Percentiles rank a stretch among this genome's conserved stretches.
phyloP scores from a whole-genome alignment of 2,329 filamentous ascomycete genomes.

The Alternaria sp. region DNA sequence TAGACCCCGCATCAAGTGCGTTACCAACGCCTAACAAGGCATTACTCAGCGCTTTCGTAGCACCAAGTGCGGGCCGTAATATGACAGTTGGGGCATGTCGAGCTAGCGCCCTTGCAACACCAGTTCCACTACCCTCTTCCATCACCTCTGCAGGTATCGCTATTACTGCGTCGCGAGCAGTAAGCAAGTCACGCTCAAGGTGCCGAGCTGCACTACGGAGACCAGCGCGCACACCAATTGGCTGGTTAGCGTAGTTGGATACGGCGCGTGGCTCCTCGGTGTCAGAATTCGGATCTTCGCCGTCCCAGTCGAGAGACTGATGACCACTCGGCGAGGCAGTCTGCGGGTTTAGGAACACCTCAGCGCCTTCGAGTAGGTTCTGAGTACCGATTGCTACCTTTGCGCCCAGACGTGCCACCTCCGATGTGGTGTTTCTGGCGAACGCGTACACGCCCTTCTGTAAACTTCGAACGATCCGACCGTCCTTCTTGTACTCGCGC shows the following conservation, averaged over 20 bases:
- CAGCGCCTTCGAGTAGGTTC: slow-evolving; percentile 87
- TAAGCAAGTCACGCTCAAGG: slow-evolving; percentile 84
- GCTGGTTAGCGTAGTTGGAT: slow-evolving; percentile 93
- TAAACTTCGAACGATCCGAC: slow-evolving; percentile 88
- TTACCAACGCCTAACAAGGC: slow-evolving; percentile 93
- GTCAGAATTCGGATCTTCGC: slow-evolving; percentile 68
- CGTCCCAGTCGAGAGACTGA: slow-evolving; percentile 55
- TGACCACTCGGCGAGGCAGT: slow-evolving; percentile 27
- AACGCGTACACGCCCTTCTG: slow-evolving; percentile 91
- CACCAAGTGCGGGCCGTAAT: slow-evolving; percentile 87
- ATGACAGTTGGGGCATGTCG: slow-evolving; percentile 92
- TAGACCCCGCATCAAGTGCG: slow-evolving; percentile 82
- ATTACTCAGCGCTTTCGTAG: slow-evolving; percentile 86
- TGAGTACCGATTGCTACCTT: slow-evolving; percentile 96
- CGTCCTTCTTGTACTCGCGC: slow-evolving; percentile 92
- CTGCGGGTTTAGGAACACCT: slow-evolving; percentile 72
- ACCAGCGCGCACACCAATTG: slow-evolving; percentile 86
- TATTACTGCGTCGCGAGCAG: slow-evolving; percentile 90
- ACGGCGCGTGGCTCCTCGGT: slow-evolving; percentile 80
- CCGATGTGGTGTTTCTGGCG: slow-evolving; percentile 90
- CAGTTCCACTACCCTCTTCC: slow-evolving; percentile 82
- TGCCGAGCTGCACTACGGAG: slow-evolving; percentile 83
- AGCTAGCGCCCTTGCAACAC: slow-evolving; percentile 79
- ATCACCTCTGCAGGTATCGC: slow-evolving; percentile 92
- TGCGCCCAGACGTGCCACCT: slow-evolving; percentile 92